Percentiles rank a stretch among this genome's conserved stretches.
Conservation (phyloP, 441 rosid species). For the Populus hybrid region DNA sequence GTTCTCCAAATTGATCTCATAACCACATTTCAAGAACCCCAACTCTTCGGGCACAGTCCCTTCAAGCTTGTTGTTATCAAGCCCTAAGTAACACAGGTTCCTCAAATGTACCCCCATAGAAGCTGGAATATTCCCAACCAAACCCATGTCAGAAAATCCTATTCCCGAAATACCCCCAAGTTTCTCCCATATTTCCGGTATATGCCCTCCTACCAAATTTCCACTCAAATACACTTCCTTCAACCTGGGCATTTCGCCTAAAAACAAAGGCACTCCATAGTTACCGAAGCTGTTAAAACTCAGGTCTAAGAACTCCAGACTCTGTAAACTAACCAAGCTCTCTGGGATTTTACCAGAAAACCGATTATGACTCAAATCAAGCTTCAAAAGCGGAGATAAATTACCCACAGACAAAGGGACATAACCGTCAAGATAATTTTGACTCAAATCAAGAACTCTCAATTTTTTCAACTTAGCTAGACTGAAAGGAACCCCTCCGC, state of each 20-base stretch:
- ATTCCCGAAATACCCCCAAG: constrained; percentile 47
- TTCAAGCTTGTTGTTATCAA: constrained; percentile 55
- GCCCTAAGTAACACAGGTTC: constrained; percentile 42
- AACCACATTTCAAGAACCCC: constrained; percentile 30
- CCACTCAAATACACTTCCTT: constrained; percentile 60
- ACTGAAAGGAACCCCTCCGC: constrained; percentile 31
- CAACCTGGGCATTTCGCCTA: constrained; percentile 37
- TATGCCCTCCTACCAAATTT: constrained; percentile 48
- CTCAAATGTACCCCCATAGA: constrained; percentile 45
- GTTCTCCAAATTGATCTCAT: constrained; percentile 63
- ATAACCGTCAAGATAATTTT: constrained; percentile 40
- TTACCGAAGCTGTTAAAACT: constrained; percentile 55
- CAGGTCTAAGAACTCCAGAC: constrained; percentile 53
- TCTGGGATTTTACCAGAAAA: constrained; percentile 50
- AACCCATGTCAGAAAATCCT: constrained; percentile 52
- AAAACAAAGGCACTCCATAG: constrained; percentile 48
- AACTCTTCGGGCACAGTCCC: constrained; percentile 51
- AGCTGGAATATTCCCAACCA: constrained; percentile 49
- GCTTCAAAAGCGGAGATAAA: constrained; percentile 47
- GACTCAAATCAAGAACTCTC: constrained; percentile 50
- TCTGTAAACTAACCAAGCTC: constrained; percentile 35
- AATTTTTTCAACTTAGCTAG: constrained; percentile 37
- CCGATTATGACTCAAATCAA: constrained; percentile 51
- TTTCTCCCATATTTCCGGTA: constrained; percentile 59
- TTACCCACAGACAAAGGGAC: constrained; percentile 43